Base-by-base conservation (phyloP, 192 early-diverging fungal genomes). In the Coemansia sp. region DNA sequence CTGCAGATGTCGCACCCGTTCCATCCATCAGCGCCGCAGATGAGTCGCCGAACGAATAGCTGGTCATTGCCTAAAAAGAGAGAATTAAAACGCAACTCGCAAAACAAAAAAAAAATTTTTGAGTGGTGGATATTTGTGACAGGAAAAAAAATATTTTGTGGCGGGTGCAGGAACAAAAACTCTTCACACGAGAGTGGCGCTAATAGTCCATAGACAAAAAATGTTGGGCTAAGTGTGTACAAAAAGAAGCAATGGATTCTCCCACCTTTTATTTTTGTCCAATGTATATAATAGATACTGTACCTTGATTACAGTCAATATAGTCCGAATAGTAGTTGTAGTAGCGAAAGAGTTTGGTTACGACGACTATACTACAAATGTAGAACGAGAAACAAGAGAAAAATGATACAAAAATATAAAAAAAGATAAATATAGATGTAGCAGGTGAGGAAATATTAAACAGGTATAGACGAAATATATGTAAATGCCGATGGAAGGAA, bases 21-120 rank as follows among this genome's bases (percentile, higher is more conserved):
- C 46, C 38, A 29, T 68, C 74, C 40, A 81, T 69, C 4, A 81
- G 65, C 38, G 78, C 46, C 24, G 78, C 67, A 11, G 74, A 70
- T 39, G 79, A 55, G 44, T 75, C 68, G 65, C 74, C 56, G 46
- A 82, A 82, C 38, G 79, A 76, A 42, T 82, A 82, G 31, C 74
- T 76, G 10, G 79, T 68, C 79, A 82, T 82, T 38, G 34, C 20
- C 44, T 48, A 27, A 32, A 39, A 48, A 24, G 2, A 64, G 29
- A 45, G 9, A 65, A 32, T 32, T 15, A 48, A 65, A 20, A 62
- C 13, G 13, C 27, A 39, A 42, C 9, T 36, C 34, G 9, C 34
- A 36, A 36, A 36, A 36, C 9, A 36, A 36, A n/a, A n/a, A n/a
- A n/a, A n/a, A n/a, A n/a, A n/a, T 24, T 36, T 36, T 36, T 36